Evolutionary conservation across 257 asterid species (phyloP).

Genomic region (Primulina tabacum): DNA sequence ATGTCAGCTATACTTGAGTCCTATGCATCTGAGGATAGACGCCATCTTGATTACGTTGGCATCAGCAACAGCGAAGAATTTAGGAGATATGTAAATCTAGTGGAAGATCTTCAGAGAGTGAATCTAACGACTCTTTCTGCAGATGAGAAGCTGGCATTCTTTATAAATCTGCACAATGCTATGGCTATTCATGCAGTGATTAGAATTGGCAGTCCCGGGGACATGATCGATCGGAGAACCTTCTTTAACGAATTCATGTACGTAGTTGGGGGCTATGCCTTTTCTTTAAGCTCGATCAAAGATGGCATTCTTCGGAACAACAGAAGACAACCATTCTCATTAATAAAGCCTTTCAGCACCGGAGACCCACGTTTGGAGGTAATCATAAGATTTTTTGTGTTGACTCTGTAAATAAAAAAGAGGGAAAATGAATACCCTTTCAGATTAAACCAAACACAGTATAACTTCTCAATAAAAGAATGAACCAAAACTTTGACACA

Average conservation of each 20-base stretch:
- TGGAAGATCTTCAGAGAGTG: constrained; percentile 81
- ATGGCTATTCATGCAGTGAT: constrained; percentile 91
- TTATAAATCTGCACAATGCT: constrained; percentile 79
- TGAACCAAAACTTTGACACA: not conserved
- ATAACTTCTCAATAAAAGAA: not conserved
- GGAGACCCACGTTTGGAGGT: constrained; percentile 87
- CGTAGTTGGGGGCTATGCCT: constrained; percentile 70
- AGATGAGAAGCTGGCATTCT: constrained; percentile 76
- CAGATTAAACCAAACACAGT: not conserved
- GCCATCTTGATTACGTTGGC: constrained; percentile 59
- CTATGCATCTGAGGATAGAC: constrained; percentile 66
- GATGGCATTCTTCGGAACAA: constrained; percentile 87
- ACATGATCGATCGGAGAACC: constrained; percentile 69
- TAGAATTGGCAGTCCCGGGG: constrained; percentile 84
- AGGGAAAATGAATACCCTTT: not conserved
- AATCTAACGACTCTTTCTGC: constrained; percentile 46
- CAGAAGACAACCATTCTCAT: constrained; percentile 71
- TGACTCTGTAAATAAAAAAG: not conserved
- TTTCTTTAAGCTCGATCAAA: constrained; percentile 60
- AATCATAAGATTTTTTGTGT: not conserved
- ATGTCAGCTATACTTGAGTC: constrained; percentile 88
- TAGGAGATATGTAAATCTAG: constrained; percentile 70
- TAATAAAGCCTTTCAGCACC: constrained; percentile 60
- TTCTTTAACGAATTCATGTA: constrained; percentile 79
- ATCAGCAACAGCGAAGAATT: constrained; percentile 98